phyloP scores from a whole-genome alignment of 179 eudicot species.

The Actinidia chinensis region DNA sequence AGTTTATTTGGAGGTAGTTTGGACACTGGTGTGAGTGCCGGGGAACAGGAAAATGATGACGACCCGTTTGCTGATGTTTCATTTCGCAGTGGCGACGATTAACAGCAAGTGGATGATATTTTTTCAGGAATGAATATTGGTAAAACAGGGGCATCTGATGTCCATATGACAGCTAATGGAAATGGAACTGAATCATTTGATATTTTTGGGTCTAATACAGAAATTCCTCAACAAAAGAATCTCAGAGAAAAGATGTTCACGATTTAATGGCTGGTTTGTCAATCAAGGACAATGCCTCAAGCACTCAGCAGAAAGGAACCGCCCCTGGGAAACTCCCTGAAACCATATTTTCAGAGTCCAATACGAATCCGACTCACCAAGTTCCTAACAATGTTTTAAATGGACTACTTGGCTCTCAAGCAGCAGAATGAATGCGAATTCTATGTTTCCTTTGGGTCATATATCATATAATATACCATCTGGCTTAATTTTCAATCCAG shows the following conservation, averaged over 20 bases:
- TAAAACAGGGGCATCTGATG: conserved; percentile 34
- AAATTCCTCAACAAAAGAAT: conserved; percentile 34
- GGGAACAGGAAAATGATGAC: conserved; percentile 50
- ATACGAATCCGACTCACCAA: conserved; percentile 34
- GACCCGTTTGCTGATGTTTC: conserved; percentile 95
- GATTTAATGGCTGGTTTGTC: conserved; percentile 67
- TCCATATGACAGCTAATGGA: conserved; percentile 26
- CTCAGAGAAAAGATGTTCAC: conserved; percentile 34
- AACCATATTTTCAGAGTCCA: conserved; percentile 33
- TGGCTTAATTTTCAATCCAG: conserved; percentile 63
- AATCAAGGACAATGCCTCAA: conserved; percentile 43
- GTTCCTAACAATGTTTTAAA: conserved; percentile 32
- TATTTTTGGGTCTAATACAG: conserved; percentile 59
- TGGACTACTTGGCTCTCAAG: conserved; percentile 45
- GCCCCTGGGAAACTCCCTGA: conserved; percentile 30
- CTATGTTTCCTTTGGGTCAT: conserved; percentile 61
- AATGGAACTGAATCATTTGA: conserved; percentile 51
- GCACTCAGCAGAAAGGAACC: conserved; percentile 30
- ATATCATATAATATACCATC: conserved; percentile 56
- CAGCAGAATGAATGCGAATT: conserved; percentile 38
- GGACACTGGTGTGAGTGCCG: conserved; percentile 31
- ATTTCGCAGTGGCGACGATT: conserved; percentile 53
- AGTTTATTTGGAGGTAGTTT: conserved; percentile 61
- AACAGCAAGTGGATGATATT: conserved; percentile 49
- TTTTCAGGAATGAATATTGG: conserved; percentile 76